Conservation (phyloP, 2,329 filamentous ascomycete genomes). For the Tolypocladium endophyticum region DNA sequence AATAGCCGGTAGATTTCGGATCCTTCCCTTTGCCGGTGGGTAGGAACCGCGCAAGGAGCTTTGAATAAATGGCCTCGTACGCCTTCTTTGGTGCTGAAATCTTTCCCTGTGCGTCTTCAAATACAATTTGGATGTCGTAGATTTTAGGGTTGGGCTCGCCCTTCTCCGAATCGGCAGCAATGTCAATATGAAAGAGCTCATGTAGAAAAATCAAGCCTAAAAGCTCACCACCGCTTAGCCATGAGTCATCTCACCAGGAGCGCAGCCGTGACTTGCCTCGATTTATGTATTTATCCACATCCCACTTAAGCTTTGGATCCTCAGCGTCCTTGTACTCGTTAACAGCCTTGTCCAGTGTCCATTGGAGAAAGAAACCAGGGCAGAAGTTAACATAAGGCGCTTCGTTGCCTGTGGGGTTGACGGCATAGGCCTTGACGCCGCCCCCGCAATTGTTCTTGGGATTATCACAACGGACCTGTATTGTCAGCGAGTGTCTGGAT, state of each 20-base stretch:
- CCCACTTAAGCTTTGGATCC: background rate
- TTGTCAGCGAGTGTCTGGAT: too few species aligned
- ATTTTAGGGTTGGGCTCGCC: background rate
- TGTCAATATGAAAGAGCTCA: background rate
- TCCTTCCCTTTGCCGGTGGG: background rate
- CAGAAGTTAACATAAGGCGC: background rate
- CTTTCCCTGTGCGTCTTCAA: background rate
- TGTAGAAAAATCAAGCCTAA: background rate
- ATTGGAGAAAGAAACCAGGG: background rate
- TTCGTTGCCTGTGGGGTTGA: background rate
- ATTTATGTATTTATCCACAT: background rate
- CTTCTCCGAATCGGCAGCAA: background rate
- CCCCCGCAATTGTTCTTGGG: background rate
- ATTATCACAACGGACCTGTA: background rate
- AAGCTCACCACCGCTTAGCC: too few species aligned
- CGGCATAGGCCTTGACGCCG: background rate
- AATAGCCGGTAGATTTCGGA: background rate
- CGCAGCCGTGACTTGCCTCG: background rate
- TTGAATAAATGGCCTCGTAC: background rate
- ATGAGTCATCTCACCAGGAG: background rate
- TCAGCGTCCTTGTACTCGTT: background rate
- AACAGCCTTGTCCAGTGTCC: background rate
- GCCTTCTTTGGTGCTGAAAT: background rate
- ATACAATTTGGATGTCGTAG: background rate
- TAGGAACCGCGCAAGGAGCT: background rate